phyloP scores from a whole-genome alignment of 768 basidiomycete species.

The Lactarius evosmus region DNA sequence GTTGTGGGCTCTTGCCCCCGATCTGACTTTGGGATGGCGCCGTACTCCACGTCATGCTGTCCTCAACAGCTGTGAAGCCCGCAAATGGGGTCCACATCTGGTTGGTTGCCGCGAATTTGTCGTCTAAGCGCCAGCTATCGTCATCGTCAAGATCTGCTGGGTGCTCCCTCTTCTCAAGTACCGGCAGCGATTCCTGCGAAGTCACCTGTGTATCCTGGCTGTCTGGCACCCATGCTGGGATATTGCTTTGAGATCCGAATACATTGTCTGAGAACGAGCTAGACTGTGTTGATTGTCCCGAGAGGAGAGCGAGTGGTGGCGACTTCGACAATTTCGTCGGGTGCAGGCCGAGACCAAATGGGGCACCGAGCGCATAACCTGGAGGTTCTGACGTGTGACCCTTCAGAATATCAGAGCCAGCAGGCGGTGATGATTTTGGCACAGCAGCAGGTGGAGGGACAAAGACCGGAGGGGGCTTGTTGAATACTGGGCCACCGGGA shows the following conservation, averaged over 20 bases:
- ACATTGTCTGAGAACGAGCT: constrained; percentile 49
- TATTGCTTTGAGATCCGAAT: constrained; percentile 47
- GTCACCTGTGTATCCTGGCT: constrained; percentile 61
- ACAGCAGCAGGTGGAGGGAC: constrained; percentile 45
- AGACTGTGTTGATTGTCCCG: constrained; percentile 54
- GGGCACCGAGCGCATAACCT: constrained; percentile 41
- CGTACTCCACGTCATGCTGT: constrained; percentile 76
- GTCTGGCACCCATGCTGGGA: constrained; percentile 52
- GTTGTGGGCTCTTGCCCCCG: constrained; percentile 22
- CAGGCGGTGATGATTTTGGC: constrained; percentile 23
- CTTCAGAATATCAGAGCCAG: constrained; percentile 29
- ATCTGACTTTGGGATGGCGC: constrained; percentile 57
- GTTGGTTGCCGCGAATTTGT: constrained; percentile 52
- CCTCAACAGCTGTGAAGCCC: constrained; percentile 45
- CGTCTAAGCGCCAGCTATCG: constrained; percentile 75
- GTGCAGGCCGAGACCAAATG: constrained; percentile 46
- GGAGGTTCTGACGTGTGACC: constrained; percentile 39
- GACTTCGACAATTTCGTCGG: constrained; percentile 24
- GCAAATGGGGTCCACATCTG: constrained; percentile 61
- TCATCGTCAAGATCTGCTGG: constrained; percentile 51
- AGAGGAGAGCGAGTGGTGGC: constrained; percentile 34
- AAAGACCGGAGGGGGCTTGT: constrained; percentile 46
- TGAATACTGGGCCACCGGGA: constrained; percentile 53
- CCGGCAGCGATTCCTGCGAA: constrained; percentile 28
- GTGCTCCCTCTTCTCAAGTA: constrained; percentile 29